A percentile compares a stretch with the other conserved stretches of the same genome.
phyloP scores from a whole-genome alignment of 805 yeast genomes.

The Candida mattraensis region DNA sequence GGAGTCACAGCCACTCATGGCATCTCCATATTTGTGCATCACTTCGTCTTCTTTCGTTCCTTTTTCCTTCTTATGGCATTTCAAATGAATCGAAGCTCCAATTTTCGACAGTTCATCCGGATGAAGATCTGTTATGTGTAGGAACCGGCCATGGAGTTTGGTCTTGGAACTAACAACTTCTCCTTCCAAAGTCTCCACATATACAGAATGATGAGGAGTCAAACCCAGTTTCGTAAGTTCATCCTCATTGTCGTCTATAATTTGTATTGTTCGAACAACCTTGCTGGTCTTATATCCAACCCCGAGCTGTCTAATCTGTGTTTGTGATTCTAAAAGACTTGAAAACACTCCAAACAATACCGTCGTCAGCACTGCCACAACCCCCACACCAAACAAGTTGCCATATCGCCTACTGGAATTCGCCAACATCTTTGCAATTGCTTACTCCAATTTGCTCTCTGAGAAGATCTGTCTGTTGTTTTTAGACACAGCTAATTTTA shows the following conservation, averaged over 20 bases:
- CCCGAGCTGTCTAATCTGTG: too few relatives aligned
- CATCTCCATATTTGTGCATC: constrained; percentile 73
- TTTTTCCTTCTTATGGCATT: constrained; percentile 53
- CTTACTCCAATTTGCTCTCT: too few relatives aligned
- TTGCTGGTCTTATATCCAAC: too few relatives aligned
- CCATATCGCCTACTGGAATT: too few relatives aligned
- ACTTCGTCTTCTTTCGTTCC: constrained; percentile 40
- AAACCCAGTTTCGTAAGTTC: constrained; percentile 38
- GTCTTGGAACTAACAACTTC: constrained; percentile 15
- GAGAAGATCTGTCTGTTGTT: too few relatives aligned
- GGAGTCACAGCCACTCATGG: constrained; percentile 75
- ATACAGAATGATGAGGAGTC: constrained; percentile 41
- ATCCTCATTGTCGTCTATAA: constrained; percentile 26
- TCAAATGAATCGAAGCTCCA: constrained; percentile 47
- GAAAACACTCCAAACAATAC: too few relatives aligned
- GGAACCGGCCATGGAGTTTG: constrained; percentile 67
- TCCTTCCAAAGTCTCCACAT: constrained; percentile 22
- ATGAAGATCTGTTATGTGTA: constrained; percentile 86
- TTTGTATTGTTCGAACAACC: not conserved
- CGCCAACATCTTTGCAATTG: too few relatives aligned
- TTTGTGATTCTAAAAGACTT: too few relatives aligned
- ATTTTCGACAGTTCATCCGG: constrained; percentile 69
- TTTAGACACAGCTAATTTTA: too few relatives aligned
- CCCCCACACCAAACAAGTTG: too few relatives aligned
- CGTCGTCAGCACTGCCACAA: too few relatives aligned